phyloP scores from a whole-genome alignment of 164 flowering plant genomes.

The Chimonanthus praecox region DNA sequence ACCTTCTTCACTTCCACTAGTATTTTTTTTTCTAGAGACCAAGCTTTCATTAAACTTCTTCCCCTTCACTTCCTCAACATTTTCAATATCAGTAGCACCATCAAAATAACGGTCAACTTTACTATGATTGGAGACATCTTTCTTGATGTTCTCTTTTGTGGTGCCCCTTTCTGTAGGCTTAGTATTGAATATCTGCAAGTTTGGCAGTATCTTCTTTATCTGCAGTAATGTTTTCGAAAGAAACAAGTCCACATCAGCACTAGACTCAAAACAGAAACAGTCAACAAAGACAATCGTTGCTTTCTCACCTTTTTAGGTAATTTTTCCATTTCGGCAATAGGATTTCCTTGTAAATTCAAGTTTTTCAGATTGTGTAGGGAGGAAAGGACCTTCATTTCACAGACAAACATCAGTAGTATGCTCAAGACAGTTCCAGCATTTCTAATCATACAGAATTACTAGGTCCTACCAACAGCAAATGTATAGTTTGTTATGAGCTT shows the following conservation, averaged over 20 bases:
- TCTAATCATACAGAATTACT: not conserved
- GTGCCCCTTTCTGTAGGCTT: conserved; percentile 42
- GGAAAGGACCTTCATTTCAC: conserved; percentile 47
- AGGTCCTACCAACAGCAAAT: not conserved
- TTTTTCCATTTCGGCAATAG: conserved; percentile 54
- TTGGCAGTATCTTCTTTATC: conserved; percentile 52
- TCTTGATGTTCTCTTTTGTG: conserved; percentile 6
- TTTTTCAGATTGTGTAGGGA: conserved; percentile 55
- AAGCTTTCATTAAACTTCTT: not conserved
- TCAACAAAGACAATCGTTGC: not conserved
- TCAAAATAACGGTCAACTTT: conserved; percentile 4
- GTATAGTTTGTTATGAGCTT: no score
- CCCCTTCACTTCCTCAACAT: conserved; percentile 12
- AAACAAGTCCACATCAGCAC: not conserved
- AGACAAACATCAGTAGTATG: not conserved
- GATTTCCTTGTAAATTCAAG: conserved; percentile 83
- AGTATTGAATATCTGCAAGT: conserved; percentile 60
- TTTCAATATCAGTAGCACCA: not conserved
- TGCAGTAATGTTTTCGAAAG: conserved; percentile 23
- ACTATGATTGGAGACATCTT: conserved; percentile 8
- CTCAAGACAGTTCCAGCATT: not conserved
- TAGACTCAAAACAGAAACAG: conserved; percentile 2
- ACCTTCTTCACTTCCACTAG: not conserved
- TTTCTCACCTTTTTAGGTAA: conserved; percentile 50
- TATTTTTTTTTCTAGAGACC: not conserved